These are phyloP conservation scores for Leucoagaricus sp. DNA, from an alignment of 1,284 basidiomycete genomes.

Conservation along the genomic window DNA sequence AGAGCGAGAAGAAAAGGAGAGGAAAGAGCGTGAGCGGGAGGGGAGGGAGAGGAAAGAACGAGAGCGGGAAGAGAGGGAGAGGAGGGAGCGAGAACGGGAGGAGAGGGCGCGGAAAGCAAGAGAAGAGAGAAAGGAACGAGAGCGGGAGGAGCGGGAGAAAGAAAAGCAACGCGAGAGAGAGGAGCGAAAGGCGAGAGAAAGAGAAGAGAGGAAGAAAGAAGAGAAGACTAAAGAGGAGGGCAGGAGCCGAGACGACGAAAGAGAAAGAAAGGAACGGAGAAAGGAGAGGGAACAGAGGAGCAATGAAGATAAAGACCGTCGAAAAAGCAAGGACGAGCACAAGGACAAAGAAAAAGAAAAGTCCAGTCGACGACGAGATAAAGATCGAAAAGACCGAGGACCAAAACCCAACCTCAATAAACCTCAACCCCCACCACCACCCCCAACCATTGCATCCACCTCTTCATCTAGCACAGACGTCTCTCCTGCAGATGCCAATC, in stretches of 20 bases:
- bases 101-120: too few species aligned
- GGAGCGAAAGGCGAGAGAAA: slow-evolving; percentile 14
- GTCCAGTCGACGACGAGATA: slow-evolving; percentile 15
- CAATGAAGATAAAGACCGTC: slow-evolving; percentile 15
- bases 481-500: slow-evolving; percentile 31
- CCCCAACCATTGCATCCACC: slow-evolving; percentile 20
- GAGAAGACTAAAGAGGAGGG: slow-evolving; percentile 8
- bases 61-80: too few species aligned
- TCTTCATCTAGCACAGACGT: slow-evolving; percentile 30
- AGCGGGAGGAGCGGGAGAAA: slow-evolving; percentile 11
- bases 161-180: too few species aligned
- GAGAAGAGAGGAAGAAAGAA: slow-evolving; percentile 14
- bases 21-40: too few species aligned
- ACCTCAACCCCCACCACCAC: slow-evolving; percentile 34
- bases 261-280: too few species aligned
- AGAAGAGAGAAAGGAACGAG: slow-evolving; percentile 13
- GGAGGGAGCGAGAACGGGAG: too few species aligned
- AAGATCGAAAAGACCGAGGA: background rate
- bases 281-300: too few species aligned
- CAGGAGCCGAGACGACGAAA: too few species aligned
- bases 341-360: slow-evolving; percentile 7
- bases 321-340: slow-evolving; percentile 9
- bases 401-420: slow-evolving; percentile 16
- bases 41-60: too few species aligned
- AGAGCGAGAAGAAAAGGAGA: too few species aligned